Evolutionary conservation across 768 basidiomycete genomes (phyloP).

Genomic region (Lactarius evosmus): DNA sequence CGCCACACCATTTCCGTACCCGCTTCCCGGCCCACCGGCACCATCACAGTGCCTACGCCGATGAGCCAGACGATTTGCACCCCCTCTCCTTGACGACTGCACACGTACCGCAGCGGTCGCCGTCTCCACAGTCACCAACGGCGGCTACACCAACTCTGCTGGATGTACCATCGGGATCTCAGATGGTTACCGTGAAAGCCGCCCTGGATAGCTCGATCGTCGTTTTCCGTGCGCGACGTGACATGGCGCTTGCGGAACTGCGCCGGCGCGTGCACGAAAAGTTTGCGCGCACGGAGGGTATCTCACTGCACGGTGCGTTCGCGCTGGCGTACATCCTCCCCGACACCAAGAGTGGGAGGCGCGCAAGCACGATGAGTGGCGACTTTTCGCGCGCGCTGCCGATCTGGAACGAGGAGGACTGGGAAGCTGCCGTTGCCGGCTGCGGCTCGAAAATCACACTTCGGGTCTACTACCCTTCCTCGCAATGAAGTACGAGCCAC

Average conservation of each 20-base stretch:
- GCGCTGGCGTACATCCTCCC: conserved; percentile 51
- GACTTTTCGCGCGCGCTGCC: conserved; percentile 15
- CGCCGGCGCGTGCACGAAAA: conserved; percentile 61
- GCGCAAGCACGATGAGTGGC: conserved; percentile 9
- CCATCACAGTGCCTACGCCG: background rate
- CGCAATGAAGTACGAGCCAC: background rate
- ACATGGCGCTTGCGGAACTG: conserved; percentile 48
- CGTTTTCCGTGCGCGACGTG: conserved; percentile 52
- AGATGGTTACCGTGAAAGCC: conserved; percentile 58
- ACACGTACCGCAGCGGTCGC: background rate
- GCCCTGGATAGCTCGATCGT: conserved; percentile 59
- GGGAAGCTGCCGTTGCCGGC: conserved; percentile 16
- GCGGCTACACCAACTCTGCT: conserved; percentile 1
- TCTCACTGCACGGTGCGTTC: conserved; percentile 54
- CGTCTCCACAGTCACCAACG: conserved; percentile 26
- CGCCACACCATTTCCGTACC: background rate
- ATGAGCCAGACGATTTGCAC: background rate
- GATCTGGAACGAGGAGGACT: conserved; percentile 17
- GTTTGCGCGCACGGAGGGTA: conserved; percentile 58
- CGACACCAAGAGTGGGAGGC: conserved; percentile 24
- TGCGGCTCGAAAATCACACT: conserved; percentile 24
- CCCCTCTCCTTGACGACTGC: background rate
- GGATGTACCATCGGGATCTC: conserved; percentile 17
- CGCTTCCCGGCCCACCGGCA: background rate
- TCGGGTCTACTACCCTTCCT: conserved; percentile 2